These are phyloP conservation scores for Suillus ampliporus DNA, from an alignment of 768 basidiomycete genomes.

Conservation along the genomic window DNA sequence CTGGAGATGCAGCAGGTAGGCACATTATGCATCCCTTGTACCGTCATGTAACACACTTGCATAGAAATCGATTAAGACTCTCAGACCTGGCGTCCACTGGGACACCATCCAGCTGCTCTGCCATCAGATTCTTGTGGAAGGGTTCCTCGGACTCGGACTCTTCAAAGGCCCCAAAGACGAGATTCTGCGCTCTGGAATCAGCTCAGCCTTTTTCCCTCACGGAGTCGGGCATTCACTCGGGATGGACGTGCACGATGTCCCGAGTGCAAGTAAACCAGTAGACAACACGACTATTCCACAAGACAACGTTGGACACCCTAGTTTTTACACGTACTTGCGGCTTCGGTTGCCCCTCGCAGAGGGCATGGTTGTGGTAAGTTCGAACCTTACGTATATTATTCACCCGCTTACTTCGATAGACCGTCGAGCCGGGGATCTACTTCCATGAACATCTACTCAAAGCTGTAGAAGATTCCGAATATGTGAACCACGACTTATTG, in stretches of 20 bases:
- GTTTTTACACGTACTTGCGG: slow-evolving; percentile 81
- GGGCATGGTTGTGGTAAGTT: slow-evolving; percentile 88
- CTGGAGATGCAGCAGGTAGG: slow-evolving; percentile 85
- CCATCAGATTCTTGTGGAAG: slow-evolving; percentile 80
- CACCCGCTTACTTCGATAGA: slow-evolving; percentile 48
- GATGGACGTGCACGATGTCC: slow-evolving; percentile 93
- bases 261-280: slow-evolving; percentile 77
- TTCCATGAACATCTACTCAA: slow-evolving; percentile 72
- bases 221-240: slow-evolving; percentile 92
- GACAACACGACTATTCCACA: slow-evolving; percentile 56
- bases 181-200: slow-evolving; percentile 77
- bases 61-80: slow-evolving; percentile 69
- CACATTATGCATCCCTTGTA: neutral
- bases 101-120: slow-evolving; percentile 85
- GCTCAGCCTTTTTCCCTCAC: slow-evolving; percentile 92
- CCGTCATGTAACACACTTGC: neutral
- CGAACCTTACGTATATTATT: slow-evolving; percentile 10
- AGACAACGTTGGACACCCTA: slow-evolving; percentile 52
- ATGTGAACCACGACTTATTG: slow-evolving; percentile 61
- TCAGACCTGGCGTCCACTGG: slow-evolving; percentile 87
- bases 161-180: slow-evolving; percentile 76
- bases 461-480: neutral
- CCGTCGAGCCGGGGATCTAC: slow-evolving; percentile 90
- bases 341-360: slow-evolving; percentile 73
- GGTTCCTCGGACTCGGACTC: slow-evolving; percentile 85